Evolutionary conservation across 1,284 basidiomycete genomes (phyloP), one percentile per base, ranked within the genome.

Genomic region (Trichosporon faecale): DNA sequence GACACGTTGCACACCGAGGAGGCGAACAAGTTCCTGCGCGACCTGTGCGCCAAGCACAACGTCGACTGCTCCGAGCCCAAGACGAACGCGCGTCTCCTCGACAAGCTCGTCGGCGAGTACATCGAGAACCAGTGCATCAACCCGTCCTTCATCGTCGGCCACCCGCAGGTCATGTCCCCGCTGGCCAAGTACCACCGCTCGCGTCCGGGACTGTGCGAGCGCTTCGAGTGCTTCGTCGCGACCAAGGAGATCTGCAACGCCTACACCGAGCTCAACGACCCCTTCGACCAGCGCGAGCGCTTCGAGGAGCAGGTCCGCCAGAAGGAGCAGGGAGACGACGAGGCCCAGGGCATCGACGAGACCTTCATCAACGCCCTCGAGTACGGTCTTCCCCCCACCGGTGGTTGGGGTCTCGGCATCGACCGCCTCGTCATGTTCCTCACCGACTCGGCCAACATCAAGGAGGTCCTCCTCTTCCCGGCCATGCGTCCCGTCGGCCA

Each of bases 151-250:
- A 99, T 99, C 76, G 93, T 95, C 72, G 97, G 96, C 29, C 96
- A 99, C 85, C 96, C 96, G 57, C 95, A 98, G 86, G 93, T 99
- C 78, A 99, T 99, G 96, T 98, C 95, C 3, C 96, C 96, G 8
- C 89, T 99, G 25, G 97, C 96, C 82, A 98, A 98, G 86, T 93
- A 91, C 88, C 93, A 97, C 84, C 91, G 95, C 72, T 93, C 91
- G 21, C 90, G 93, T 61, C 91, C 93, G 0, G 97, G 97, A 57
- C 88, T 99, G 12, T 98, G 95, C 84, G 96, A 99, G 85, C 93
- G 96, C 76, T 99, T 99, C 86, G 96, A 99, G 84, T 94, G 90
- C 7, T 99, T 99, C 87, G 89, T 99, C 86, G 97, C 95, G 65
- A 95, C 94, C 74, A 98, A 98, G 88, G 96, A 98, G 85, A 91